Conservation (phyloP, 164 flowering plant genomes). For the Chimonanthus salicifolius region DNA sequence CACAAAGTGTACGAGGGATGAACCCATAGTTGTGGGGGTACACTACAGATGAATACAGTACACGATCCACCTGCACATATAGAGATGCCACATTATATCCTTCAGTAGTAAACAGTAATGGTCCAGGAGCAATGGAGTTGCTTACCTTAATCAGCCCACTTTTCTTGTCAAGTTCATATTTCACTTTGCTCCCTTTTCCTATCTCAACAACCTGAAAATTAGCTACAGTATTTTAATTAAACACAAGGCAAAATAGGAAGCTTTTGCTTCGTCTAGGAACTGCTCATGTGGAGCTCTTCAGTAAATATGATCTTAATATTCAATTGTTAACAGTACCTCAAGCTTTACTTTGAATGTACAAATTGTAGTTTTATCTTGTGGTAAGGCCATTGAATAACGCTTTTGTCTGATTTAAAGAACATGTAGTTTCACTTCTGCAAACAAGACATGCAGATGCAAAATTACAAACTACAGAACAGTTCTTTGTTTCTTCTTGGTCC, state of each 20-base stretch:
- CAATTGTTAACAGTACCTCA: too few species aligned
- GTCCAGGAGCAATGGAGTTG: background rate
- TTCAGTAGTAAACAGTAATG: background rate
- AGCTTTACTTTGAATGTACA: too few species aligned
- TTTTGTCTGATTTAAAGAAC: too few species aligned
- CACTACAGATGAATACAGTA: constrained; percentile 86
- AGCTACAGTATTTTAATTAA: background rate
- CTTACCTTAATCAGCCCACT: constrained; percentile 86
- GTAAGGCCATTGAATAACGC: too few species aligned
- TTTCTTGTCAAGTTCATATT: constrained; percentile 93
- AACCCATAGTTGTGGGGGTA: constrained; percentile 97
- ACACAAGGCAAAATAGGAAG: background rate
- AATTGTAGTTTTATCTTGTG: too few species aligned
- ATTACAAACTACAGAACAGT: too few species aligned
- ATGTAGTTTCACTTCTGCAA: too few species aligned
- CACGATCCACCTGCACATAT: constrained; percentile 71
- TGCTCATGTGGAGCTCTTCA: too few species aligned
- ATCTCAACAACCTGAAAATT: constrained; percentile 77
- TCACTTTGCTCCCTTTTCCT: constrained; percentile 87
- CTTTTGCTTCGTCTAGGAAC: too few species aligned
- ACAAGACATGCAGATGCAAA: too few species aligned
- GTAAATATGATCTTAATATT: too few species aligned
- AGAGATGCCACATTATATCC: background rate
- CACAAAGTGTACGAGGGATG: constrained; percentile 87
- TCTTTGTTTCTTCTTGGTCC: too few species aligned